Conservation (phyloP, 2,329 filamentous ascomycete species). For the Cercospora sojina region DNA sequence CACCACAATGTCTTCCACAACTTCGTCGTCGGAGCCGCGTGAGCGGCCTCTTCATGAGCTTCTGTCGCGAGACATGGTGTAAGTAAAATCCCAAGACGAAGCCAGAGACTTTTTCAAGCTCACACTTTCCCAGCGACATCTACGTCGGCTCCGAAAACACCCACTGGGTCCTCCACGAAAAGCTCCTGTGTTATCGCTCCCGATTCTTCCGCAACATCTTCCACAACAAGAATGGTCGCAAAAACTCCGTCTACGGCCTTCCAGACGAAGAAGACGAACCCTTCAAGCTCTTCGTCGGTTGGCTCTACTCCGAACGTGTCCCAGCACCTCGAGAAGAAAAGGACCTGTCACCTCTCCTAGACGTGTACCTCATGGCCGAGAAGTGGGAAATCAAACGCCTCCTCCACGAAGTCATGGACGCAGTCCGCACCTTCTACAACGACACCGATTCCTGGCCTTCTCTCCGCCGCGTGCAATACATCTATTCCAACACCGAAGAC, state of each 20-base stretch:
- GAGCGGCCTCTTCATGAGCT: conserved; percentile 50
- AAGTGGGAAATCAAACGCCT: conserved; percentile 53
- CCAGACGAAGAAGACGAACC: conserved; percentile 54
- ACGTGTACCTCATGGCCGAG: conserved; percentile 56
- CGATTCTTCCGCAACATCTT: conserved; percentile 56
- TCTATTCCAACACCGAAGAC: conserved; percentile 36
- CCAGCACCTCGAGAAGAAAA: conserved; percentile 51
- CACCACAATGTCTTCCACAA: conserved; percentile 17
- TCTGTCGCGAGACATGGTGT: conserved; percentile 52
- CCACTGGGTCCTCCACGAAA: conserved; percentile 57
- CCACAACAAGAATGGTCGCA: conserved; percentile 37
- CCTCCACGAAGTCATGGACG: conserved; percentile 50
- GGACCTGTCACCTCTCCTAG: conserved; percentile 52
- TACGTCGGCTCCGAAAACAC: conserved; percentile 56
- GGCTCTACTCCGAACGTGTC: conserved; percentile 54
- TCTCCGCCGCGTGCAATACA: conserved; percentile 52
- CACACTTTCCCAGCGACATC: conserved; percentile 42
- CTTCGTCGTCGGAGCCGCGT: conserved; percentile 25
- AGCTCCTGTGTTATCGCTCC: conserved; percentile 56
- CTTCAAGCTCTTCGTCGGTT: conserved; percentile 54
- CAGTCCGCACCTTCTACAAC: conserved; percentile 54
- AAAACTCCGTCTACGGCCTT: conserved; percentile 47
- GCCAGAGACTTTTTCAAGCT: neutral
- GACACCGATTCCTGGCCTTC: conserved; percentile 54
- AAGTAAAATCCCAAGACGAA: neutral